phyloP scores from a whole-genome alignment of 306 rosid genomes.

The Sechiopsis laciniata region DNA sequence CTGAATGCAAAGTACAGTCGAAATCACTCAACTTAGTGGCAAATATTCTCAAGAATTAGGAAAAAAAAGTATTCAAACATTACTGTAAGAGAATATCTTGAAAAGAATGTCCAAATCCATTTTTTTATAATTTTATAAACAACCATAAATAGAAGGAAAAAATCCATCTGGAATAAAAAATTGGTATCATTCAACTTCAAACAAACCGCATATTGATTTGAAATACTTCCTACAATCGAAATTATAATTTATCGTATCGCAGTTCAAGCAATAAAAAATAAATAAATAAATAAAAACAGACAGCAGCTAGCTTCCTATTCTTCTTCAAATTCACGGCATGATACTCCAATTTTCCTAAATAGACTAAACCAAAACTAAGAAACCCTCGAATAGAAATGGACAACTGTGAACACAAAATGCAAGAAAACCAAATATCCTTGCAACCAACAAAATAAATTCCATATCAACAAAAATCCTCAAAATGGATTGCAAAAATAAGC shows the following conservation, averaged over 20 bases:
- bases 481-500: background rate
- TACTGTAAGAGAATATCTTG: background rate
- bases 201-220: background rate
- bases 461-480: background rate
- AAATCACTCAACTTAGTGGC: conserved; percentile 1
- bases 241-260: background rate
- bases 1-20: background rate
- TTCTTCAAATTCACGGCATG: background rate
- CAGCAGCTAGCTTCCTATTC: background rate
- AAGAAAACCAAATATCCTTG: background rate
- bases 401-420: background rate
- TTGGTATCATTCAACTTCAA: background rate
- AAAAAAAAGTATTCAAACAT: background rate
- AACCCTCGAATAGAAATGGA: background rate
- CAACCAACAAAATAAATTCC: background rate
- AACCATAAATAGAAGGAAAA: no score
- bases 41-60: background rate
- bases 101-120: background rate
- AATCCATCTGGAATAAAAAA: background rate
- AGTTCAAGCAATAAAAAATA: background rate
- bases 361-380: background rate
- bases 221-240: background rate
- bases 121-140: no score
- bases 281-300: no score
- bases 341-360: background rate